Evolutionary conservation across 495 filamentous ascomycete genomes (phyloP).

Genomic region (Aspergillus conjunctus): DNA sequence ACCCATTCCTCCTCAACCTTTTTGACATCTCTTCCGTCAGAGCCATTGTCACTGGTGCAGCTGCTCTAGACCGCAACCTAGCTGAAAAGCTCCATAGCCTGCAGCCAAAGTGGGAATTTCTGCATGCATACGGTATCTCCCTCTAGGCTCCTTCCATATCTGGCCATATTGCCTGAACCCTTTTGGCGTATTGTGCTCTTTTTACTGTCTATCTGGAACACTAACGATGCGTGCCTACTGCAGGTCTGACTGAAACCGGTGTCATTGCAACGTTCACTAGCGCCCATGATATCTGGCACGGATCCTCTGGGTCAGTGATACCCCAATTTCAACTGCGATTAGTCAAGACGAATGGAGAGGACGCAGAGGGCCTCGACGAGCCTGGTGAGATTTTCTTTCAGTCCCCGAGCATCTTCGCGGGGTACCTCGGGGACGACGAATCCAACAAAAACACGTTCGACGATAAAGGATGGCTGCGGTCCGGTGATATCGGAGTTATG

Average conservation of each 20-base stretch:
- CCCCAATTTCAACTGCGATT: constrained; percentile 12
- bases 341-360: constrained; percentile 13
- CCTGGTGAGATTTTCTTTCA: constrained; percentile 18
- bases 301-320: constrained; percentile 15
- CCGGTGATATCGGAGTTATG: constrained; percentile 56
- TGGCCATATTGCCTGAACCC: not conserved
- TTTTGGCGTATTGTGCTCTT: too few relatives aligned
- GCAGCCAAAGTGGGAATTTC: constrained; percentile 10
- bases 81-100: constrained; percentile 10
- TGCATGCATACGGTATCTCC: constrained; percentile 17
- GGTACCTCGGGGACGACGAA: constrained; percentile 18
- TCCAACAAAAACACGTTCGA: constrained; percentile 15
- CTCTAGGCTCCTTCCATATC: not conserved
- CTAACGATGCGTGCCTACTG: not conserved
- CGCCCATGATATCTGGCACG: constrained; percentile 15
- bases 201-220: not conserved
- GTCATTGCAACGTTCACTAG: constrained; percentile 13
- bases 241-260: constrained; percentile 19
- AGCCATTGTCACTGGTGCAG: constrained; percentile 16
- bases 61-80: constrained; percentile 8
- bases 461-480: constrained; percentile 52
- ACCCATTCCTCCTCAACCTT: constrained; percentile 16
- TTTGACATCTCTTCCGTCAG: constrained; percentile 17
- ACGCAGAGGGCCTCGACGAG: constrained; percentile 14
- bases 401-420: constrained; percentile 10